phyloP scores from a whole-genome alignment of 2,329 filamentous ascomycete genomes.

The Talaromyces islandicus region DNA sequence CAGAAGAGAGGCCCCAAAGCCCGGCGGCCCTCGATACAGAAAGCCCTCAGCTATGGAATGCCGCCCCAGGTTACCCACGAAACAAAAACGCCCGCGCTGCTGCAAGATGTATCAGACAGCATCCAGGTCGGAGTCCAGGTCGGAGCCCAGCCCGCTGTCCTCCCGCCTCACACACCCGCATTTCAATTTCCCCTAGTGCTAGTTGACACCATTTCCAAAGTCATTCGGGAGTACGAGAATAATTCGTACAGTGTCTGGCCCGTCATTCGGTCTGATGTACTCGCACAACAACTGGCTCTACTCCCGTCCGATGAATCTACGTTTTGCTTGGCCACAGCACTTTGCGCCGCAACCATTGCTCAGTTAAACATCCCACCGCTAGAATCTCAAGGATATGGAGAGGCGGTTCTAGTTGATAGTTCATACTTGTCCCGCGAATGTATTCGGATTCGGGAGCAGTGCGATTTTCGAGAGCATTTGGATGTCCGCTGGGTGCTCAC shows the following conservation, averaged over 20 bases:
- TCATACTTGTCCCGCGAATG: constrained; percentile 17
- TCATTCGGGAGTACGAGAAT: constrained; percentile 18
- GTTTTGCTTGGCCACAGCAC: constrained; percentile 18
- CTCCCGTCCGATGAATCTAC: constrained; percentile 1
- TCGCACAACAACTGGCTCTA: constrained; percentile 12
- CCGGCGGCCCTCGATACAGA: constrained; percentile 9
- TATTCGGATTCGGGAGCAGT: constrained; percentile 17
- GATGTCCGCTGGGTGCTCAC: constrained; percentile 18
- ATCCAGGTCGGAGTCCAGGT: not conserved
- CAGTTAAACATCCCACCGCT: constrained; percentile 21
- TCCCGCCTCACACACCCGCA: not conserved
- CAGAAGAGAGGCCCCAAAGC: constrained; percentile 23
- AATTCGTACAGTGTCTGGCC: constrained; percentile 26
- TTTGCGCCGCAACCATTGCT: constrained; percentile 27
- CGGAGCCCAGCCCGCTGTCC: not conserved
- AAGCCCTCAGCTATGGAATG: not conserved
- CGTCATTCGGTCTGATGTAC: constrained; percentile 16
- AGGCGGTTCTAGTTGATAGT: constrained; percentile 13
- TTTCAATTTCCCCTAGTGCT: not conserved
- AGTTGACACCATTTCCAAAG: constrained; percentile 9
- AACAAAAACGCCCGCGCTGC: not conserved
- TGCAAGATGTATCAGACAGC: not conserved
- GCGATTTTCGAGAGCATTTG: constrained; percentile 13
- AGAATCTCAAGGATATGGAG: not conserved
- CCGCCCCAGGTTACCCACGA: not conserved